Evolutionary conservation across 768 basidiomycete genomes (phyloP).

Genomic region (Phaeolepiota aurea): DNA sequence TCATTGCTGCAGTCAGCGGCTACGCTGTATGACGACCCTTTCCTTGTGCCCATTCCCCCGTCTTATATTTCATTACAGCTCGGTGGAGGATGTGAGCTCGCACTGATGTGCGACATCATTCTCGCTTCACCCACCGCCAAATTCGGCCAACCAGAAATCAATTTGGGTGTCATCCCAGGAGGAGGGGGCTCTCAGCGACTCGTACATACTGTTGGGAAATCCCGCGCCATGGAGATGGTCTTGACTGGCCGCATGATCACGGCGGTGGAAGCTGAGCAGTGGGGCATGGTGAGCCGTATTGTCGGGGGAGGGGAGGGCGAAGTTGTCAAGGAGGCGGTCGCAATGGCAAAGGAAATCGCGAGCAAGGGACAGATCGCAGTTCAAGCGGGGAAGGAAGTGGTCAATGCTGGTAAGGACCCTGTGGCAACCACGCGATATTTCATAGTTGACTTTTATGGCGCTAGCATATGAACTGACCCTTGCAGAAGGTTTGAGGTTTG

Average conservation of each 20-base stretch:
- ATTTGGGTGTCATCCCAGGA: constrained; percentile 90
- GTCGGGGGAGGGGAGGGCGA: constrained; percentile 68
- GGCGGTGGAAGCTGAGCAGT: constrained; percentile 75
- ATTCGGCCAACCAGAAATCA: constrained; percentile 96
- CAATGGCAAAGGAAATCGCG: constrained; percentile 70
- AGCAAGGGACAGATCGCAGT: constrained; percentile 78
- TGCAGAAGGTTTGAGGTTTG: constrained; percentile 77
- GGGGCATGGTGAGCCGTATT: constrained; percentile 84
- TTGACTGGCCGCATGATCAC: constrained; percentile 79
- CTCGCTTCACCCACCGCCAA: constrained; percentile 83
- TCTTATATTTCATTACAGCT: constrained; percentile 46
- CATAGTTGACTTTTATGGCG: constrained; percentile 2
- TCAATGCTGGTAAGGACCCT: constrained; percentile 63
- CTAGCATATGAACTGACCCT: constrained; percentile 76
- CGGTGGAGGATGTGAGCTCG: constrained; percentile 95
- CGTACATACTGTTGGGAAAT: constrained; percentile 80
- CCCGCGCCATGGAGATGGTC: constrained; percentile 89
- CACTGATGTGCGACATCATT: constrained; percentile 94
- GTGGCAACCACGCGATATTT: not conserved
- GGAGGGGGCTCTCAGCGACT: constrained; percentile 93
- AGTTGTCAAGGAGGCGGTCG: constrained; percentile 83
- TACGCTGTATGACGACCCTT: constrained; percentile 59
- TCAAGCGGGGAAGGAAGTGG: constrained; percentile 87
- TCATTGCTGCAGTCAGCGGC: constrained; percentile 94
- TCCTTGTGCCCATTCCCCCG: not conserved